phyloP scores from a whole-genome alignment of 257 asterid species.

The Oldenlandia corymbosa region DNA sequence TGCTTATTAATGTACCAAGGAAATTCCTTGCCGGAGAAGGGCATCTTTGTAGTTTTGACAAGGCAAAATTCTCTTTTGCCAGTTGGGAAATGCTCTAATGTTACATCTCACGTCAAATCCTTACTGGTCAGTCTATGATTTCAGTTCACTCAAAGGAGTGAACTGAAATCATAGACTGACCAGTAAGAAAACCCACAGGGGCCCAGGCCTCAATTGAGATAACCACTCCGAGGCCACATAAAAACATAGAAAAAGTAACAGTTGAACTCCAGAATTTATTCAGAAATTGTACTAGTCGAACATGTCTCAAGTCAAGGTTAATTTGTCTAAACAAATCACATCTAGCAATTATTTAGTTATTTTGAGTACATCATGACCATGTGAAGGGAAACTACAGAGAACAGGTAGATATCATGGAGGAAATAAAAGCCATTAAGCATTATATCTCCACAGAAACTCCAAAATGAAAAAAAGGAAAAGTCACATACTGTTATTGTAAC shows the following conservation, averaged over 20 bases:
- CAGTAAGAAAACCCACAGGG: no score
- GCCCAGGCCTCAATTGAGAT: no score
- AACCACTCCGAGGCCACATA: not conserved
- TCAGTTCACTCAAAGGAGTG: not conserved
- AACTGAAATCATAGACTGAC: no score
- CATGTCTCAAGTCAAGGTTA: not conserved
- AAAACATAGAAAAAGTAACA: not conserved
- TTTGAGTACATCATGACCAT: not conserved
- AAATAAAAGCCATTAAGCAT: not conserved
- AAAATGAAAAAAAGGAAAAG: not conserved
- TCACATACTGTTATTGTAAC: slow-evolving; percentile 78
- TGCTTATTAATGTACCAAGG: no score
- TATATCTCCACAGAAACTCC: not conserved
- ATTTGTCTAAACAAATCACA: no score
- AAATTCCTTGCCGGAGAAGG: no score
- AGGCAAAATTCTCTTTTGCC: not conserved
- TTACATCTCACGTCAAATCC: not conserved
- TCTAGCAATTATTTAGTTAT: not conserved
- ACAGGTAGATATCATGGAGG: not conserved
- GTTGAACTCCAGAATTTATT: not conserved
- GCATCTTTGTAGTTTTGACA: not conserved
- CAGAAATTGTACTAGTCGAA: not conserved
- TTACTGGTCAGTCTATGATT: not conserved
- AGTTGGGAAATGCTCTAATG: no score
- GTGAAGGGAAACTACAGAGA: not conserved